Evolutionary conservation across 2,329 filamentous ascomycete species (phyloP), one percentile per base, ranked within the genome.

Genomic region (Colletotrichum sublineola): DNA sequence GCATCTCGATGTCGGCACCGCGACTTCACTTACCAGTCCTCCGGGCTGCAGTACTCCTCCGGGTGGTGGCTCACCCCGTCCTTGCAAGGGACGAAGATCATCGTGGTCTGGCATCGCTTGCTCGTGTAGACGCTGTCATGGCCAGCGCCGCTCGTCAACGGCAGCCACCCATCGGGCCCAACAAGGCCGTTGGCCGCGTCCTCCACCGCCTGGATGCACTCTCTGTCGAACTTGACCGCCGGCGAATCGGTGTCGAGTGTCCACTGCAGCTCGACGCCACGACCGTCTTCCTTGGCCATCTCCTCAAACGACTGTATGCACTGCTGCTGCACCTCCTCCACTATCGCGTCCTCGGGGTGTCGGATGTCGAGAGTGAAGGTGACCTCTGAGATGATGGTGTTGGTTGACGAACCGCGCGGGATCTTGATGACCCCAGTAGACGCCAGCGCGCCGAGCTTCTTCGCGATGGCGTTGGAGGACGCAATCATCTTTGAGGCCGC

Each of bases 401-500:
- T 76, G 36, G 75, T 76, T 9, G 74, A 75, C 18, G 74, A 74
- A 42, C 63, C 71, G 18, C 68, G 55, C 8, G 74, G 69, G 24
- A 71, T 74, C 72, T 74, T 77, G 40, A 95, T 80, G 67, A 94
- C 93, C 0, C 92, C 93, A 0, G 93, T 93, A 3, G 88, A 91
- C 6, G 91, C 92, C 14, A 94, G 83, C 15, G 90, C 92, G 1
- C 84, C 83, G 73, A 90, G 84, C 29, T 85, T 83, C 2, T 86
- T 85, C 0, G 93, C 93, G 2, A 92, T 84, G 61, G 87, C 86
- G 78, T 93, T 89, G 1, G 89, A 89, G 67, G 90, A 87, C 0
- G 92, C 80, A 73, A 95, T 94, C 84, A 94, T 87, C 67, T 89
- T 89, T 0, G 88, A 87, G 9, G 92, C 91, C 9, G 90, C 88